These are phyloP conservation scores for Neonectria magnoliae DNA, from an alignment of 2,329 filamentous ascomycete species.

Conservation along the genomic window DNA sequence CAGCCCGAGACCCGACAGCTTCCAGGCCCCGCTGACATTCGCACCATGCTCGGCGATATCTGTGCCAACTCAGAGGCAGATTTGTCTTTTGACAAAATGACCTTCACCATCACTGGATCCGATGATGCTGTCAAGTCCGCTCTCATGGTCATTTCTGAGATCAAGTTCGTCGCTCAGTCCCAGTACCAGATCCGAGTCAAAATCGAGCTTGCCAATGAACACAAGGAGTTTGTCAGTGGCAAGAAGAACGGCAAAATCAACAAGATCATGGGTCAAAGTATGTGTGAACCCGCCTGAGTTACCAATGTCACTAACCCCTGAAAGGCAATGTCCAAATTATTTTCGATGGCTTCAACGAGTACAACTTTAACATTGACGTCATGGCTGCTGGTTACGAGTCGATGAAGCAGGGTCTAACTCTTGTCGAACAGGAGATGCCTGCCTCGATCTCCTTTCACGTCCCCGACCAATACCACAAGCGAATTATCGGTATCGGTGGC, in stretches of 20 bases:
- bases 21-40: conserved; percentile 77
- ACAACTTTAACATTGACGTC: conserved; percentile 99
- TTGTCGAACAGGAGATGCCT: conserved; percentile 99
- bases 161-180: conserved; percentile 86
- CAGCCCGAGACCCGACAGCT: conserved; percentile 73
- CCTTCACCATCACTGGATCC: conserved; percentile 93
- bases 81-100: conserved; percentile 91
- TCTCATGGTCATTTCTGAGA: conserved; percentile 92
- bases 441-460: conserved; percentile 99
- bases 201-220: conserved; percentile 98
- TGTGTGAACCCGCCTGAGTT: conserved; percentile 4
- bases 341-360: conserved; percentile 99
- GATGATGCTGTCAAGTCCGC: conserved; percentile 96
- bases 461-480: conserved; percentile 98
- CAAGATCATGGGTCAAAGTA: conserved; percentile 99
- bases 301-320: conserved; percentile 35
- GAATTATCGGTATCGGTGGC: conserved; percentile 97
- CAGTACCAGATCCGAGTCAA: conserved; percentile 96
- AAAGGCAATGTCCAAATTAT: conserved; percentile 95
- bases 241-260: conserved; percentile 99
- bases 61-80: conserved; percentile 97
- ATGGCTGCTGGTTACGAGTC: conserved; percentile 92
- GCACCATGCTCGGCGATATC: conserved; percentile 93
- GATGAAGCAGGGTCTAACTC: conserved; percentile 88
- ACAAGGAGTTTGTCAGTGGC: conserved; percentile 98